These are phyloP conservation scores for Scytalidium lignicola DNA, from an alignment of 2,329 filamentous ascomycete species.

Conservation along the genomic window DNA sequence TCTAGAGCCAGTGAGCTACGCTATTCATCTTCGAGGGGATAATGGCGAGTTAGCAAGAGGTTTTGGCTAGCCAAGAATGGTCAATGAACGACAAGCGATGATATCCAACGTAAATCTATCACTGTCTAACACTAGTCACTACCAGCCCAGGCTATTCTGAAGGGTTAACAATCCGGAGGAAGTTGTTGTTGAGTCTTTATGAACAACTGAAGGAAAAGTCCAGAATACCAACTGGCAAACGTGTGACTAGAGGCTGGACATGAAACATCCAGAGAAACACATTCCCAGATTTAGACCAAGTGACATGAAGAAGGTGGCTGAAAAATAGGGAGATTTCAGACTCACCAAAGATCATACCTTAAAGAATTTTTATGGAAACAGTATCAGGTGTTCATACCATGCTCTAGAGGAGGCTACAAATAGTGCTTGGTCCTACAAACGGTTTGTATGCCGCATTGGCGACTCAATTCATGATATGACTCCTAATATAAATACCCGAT, in stretches of 20 bases:
- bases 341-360: conserved; percentile 9
- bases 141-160: conserved; percentile 14
- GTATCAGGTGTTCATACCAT: conserved; percentile 1
- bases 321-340: conserved; percentile 7
- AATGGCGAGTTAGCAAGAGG: conserved; percentile 10
- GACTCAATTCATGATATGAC: conserved; percentile 23
- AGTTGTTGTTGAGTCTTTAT: conserved; percentile 16
- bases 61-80: conserved; percentile 9
- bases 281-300: conserved; percentile 10
- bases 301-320: conserved; percentile 6
- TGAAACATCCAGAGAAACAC: conserved; percentile 7
- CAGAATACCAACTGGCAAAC: conserved; percentile 11
- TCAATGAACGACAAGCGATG: conserved; percentile 11
- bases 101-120: background rate
- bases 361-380: conserved; percentile 3
- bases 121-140: conserved; percentile 1
- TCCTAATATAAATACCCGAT: conserved; percentile 10
- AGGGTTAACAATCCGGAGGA: conserved; percentile 12
- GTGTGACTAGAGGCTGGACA: conserved; percentile 11
- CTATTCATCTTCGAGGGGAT: conserved; percentile 3
- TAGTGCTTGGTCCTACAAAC: conserved; percentile 10
- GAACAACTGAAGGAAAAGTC: conserved; percentile 15
- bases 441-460: conserved; percentile 14
- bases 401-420: conserved; percentile 11
- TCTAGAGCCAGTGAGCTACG: conserved; percentile 9